phyloP scores from a whole-genome alignment of 1,284 basidiomycete genomes.

The Rhizoctonia solani region DNA sequence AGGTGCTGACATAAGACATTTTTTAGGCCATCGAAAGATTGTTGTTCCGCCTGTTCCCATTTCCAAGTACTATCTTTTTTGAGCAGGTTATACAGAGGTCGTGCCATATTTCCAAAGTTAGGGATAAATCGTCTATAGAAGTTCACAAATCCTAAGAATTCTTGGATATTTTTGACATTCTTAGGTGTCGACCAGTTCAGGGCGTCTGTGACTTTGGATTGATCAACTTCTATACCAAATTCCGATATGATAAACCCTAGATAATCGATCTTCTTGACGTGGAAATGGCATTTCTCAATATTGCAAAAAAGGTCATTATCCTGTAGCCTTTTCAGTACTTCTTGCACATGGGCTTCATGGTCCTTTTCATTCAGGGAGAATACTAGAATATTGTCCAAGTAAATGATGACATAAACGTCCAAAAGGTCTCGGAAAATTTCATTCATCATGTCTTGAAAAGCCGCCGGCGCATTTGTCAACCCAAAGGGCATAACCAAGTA shows the following conservation, averaged over 20 bases:
- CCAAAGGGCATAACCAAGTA: constrained; percentile 33
- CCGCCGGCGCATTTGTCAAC: constrained; percentile 12
- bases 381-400: constrained; percentile 38
- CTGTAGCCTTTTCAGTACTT: constrained; percentile 35
- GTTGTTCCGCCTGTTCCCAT: neutral
- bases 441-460: constrained; percentile 29
- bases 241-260: constrained; percentile 32
- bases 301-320: constrained; percentile 39
- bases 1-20: neutral
- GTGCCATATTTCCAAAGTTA: constrained; percentile 41
- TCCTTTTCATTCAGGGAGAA: constrained; percentile 27
- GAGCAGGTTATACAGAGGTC: constrained; percentile 39
- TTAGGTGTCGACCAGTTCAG: constrained; percentile 6
- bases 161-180: constrained; percentile 3
- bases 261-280: constrained; percentile 43
- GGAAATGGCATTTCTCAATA: constrained; percentile 42
- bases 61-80: neutral
- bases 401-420: constrained; percentile 21
- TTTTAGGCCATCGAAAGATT: neutral
- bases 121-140: constrained; percentile 47
- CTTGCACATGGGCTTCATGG: constrained; percentile 12
- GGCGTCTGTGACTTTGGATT: neutral
- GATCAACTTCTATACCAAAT: neutral
- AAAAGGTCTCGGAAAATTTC: constrained; percentile 24
- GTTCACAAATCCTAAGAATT: constrained; percentile 25